Evolutionary conservation across 73 alveolate genomes (phyloP), one percentile per base, ranked within the genome.

Genomic region (Paramecium tetraurelia): DNA sequence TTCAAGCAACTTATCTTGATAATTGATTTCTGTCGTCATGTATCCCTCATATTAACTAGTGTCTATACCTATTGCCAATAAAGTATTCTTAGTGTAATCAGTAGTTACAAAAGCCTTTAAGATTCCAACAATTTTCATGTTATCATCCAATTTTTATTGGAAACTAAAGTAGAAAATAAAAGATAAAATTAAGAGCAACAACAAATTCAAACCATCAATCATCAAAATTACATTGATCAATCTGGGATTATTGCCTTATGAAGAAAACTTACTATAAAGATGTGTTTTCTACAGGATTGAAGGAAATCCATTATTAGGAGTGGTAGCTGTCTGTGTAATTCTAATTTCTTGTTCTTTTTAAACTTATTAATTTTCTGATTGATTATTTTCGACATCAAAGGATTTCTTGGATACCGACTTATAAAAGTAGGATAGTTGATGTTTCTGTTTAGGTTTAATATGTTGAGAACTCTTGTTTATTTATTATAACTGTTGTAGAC

Each of bases 91-190:
- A 18, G 90, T 44, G 16, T 80, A 80, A 27, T 80, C 90, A 5
- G 90, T 80, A 11, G 90, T 80, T 8, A 80, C 90, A 41, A 80
- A 80, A 5, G 90, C 90, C 24, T 46, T 24, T 43, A 80, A 22
- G 10, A 80, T 80, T 5, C 24, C 90, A 21, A 80, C 31, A 44
- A 80, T 40, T 10, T 40, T 43, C 57, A 24, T 31, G 10, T 80
- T 80, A 20, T 46, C 75, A 4, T 40, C 1, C 9, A 80, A 41
- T 18, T 24, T 48, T 0, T 0, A 14, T 31, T 40, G 22, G n/a
- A 80, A 80, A 5, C 20, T 24, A 41, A 12, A 44, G 77, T 31
- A 80, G 33, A 31, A 41, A 2, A 46, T 21, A 21, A 5, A 11
- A 0, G 70, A 31, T 18, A 80, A 14, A 44, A 8, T 80, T 2